Conservation (phyloP, 305 asterid species). For the Euphrasia arctica region DNA sequence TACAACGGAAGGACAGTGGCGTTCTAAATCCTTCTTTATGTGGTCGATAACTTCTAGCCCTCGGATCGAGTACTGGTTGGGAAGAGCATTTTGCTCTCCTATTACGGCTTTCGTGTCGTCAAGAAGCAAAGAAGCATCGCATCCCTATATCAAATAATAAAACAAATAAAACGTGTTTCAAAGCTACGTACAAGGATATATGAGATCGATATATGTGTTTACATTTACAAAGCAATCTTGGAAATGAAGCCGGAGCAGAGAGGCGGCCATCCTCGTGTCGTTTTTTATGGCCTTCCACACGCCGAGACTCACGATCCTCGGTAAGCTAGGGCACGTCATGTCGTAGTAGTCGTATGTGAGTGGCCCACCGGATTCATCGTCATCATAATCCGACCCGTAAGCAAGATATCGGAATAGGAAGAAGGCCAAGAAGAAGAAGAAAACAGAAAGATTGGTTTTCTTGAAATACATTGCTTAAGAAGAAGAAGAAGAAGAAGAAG, state of each 20-base stretch:
- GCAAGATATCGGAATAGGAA: too few relatives aligned
- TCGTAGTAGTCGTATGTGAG: conserved; percentile 36
- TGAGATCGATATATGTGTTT: background rate
- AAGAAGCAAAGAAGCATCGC: conserved; percentile 67
- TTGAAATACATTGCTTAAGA: too few relatives aligned
- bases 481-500: too few relatives aligned
- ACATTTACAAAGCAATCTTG: conserved; percentile 43
- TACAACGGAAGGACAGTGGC: conserved; percentile 49
- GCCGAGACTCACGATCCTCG: conserved; percentile 40
- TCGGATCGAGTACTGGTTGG: conserved; percentile 48
- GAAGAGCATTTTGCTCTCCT: conserved; percentile 59
- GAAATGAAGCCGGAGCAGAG: conserved; percentile 54
- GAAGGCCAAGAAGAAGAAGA: too few relatives aligned
- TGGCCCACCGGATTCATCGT: background rate
- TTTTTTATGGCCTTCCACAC: conserved; percentile 48
- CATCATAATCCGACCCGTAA: conserved; percentile 11
- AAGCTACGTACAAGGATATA: too few relatives aligned
- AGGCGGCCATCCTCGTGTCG: conserved; percentile 62
- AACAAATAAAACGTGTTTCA: too few relatives aligned
- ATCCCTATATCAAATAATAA: conserved; percentile 38
- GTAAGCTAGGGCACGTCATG: conserved; percentile 47
- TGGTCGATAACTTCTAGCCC: conserved; percentile 56
- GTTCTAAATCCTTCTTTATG: conserved; percentile 54
- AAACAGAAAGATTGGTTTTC: conserved; percentile 9
- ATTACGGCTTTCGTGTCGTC: conserved; percentile 45